Evolutionary conservation across 257 asterid species (phyloP).

Genomic region (Apocynum venetum): DNA sequence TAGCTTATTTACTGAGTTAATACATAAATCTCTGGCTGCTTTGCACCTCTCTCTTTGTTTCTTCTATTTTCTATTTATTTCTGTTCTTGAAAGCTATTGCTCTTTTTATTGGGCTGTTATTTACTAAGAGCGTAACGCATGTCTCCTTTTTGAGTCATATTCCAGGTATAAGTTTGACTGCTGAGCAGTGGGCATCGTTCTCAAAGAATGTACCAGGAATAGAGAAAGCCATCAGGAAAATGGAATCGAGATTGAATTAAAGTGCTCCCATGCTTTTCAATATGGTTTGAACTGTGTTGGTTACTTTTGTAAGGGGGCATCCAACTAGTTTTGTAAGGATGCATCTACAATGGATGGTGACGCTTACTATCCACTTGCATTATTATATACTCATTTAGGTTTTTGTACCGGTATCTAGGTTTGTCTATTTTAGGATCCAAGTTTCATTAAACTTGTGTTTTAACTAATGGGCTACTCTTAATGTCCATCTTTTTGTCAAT

Average conservation of each 20-base stretch:
- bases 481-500: not conserved
- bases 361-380: not conserved
- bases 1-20: not conserved
- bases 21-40: not conserved
- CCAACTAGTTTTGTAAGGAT: not conserved
- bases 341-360: not conserved
- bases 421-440: not conserved
- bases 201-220: conserved; percentile 65
- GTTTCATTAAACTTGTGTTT: not conserved
- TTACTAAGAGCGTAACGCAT: not conserved
- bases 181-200: conserved; percentile 79
- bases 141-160: not conserved
- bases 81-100: not conserved
- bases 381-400: not conserved
- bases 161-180: conserved; percentile 84
- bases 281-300: conserved; percentile 1
- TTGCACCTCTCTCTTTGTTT: not conserved
- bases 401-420: not conserved
- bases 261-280: not conserved
- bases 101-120: not conserved
- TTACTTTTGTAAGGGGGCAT: not conserved
- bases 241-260: conserved; percentile 59
- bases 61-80: not conserved
- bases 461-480: not conserved
- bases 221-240: conserved; percentile 75